phyloP scores from a whole-genome alignment of 164 flowering plant genomes.

The Vitis labrusca region DNA sequence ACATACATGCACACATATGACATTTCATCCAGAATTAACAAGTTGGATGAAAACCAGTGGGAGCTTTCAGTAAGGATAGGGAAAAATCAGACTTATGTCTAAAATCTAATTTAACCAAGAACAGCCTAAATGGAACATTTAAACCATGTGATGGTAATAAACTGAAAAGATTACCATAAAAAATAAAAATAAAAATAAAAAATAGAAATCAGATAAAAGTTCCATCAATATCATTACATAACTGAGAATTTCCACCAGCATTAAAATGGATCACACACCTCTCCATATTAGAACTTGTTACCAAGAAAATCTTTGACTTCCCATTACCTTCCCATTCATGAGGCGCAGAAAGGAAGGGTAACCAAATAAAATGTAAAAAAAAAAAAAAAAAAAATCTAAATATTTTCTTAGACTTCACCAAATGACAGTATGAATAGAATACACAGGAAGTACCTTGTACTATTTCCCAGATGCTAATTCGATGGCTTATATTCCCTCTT shows the following conservation, averaged over 20 bases:
- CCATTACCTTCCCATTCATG: not conserved
- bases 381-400: not conserved
- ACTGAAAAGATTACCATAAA: not conserved
- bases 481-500: constrained; percentile 38
- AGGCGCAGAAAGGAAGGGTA: not conserved
- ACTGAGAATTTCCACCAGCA: not conserved
- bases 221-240: not conserved
- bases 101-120: too few relatives aligned
- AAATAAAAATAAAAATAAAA: too few relatives aligned
- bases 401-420: not conserved
- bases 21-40: too few relatives aligned
- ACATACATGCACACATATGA: too few relatives aligned
- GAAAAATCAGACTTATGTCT: too few relatives aligned
- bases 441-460: constrained; percentile 1
- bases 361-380: not conserved
- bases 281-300: not conserved
- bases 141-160: not conserved
- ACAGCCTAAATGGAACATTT: not conserved
- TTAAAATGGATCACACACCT: not conserved
- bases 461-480: constrained; percentile 15
- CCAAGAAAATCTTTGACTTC: not conserved
- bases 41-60: too few relatives aligned
- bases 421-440: not conserved
- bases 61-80: too few relatives aligned
- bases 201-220: not conserved